phyloP scores from a whole-genome alignment of 78 protist genomes.

The Cavenderia fasciculata region DNA sequence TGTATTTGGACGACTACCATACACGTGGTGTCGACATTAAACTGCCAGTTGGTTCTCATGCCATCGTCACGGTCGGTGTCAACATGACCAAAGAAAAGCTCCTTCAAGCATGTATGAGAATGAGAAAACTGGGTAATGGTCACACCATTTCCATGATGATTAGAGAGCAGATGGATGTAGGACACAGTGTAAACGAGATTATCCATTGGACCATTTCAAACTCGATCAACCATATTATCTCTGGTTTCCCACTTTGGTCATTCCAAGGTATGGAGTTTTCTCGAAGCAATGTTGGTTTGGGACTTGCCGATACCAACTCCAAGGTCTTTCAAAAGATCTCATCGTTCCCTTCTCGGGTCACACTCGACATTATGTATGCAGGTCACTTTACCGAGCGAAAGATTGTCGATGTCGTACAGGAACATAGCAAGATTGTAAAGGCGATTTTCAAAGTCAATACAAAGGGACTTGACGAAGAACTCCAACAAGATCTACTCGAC shows the following conservation, averaged over 20 bases:
- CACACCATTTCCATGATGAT: not conserved
- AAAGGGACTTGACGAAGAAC: not conserved
- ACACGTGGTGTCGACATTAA: conserved; percentile 31
- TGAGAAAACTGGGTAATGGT: conserved; percentile 13
- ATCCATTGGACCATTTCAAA: not conserved
- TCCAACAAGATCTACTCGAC: not conserved
- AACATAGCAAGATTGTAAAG: not conserved
- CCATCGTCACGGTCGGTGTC: conserved; percentile 2
- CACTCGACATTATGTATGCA: not conserved
- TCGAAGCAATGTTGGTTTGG: not conserved
- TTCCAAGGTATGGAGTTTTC: not conserved
- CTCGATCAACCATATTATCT: not conserved
- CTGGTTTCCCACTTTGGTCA: not conserved
- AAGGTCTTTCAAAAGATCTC: not conserved
- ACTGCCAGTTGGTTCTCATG: not conserved
- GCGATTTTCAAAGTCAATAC: not conserved
- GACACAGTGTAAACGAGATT: not conserved
- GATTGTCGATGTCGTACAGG: not conserved
- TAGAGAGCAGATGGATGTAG: not conserved
- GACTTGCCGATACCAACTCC: not conserved
- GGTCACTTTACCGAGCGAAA: not conserved
- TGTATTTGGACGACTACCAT: conserved; percentile 24
- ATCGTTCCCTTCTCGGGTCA: not conserved
- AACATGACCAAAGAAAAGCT: conserved; percentile 2
- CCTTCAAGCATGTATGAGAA: conserved; percentile 15